A percentile compares a stretch with the other conserved stretches of the same genome.
phyloP scores from a whole-genome alignment of 352 stramenopile genomes.

The Phytopythium litorale region DNA sequence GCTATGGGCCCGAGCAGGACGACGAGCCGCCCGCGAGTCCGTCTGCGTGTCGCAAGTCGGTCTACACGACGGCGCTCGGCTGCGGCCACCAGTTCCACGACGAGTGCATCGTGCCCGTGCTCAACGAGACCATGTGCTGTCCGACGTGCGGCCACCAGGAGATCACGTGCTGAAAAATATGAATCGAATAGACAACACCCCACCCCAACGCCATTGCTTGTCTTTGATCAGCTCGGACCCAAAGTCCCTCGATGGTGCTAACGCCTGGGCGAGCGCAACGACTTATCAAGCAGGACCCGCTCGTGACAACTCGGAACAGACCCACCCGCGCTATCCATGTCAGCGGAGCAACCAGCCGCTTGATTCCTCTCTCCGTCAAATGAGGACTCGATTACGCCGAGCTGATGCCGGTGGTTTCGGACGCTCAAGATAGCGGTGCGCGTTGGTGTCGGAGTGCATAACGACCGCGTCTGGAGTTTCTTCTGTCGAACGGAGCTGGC shows the following conservation, averaged over 20 bases:
- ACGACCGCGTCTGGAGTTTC: no score
- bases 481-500: not conserved
- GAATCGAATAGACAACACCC: not conserved
- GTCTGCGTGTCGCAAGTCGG: conserved; percentile 12
- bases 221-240: not conserved
- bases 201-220: not conserved
- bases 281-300: not conserved
- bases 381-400: no score
- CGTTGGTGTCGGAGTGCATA: no score
- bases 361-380: no score
- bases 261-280: not conserved
- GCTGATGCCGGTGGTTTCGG: no score
- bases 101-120: conserved; percentile 75
- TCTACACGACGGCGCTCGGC: conserved; percentile 65
- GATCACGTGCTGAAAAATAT: conserved; percentile 5
- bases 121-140: conserved; percentile 68
- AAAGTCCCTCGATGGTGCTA: not conserved
- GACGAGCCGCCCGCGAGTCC: not conserved
- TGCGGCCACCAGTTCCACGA: conserved; percentile 82
- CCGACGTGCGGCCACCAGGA: conserved; percentile 56
- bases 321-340: no score
- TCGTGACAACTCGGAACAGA: no score
- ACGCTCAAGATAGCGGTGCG: no score
- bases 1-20: not conserved
- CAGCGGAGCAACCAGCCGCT: no score